Evolutionary conservation across 2,329 filamentous ascomycete genomes (phyloP), one percentile per base, ranked within the genome.

Genomic region (Chaetomium strumarium): DNA sequence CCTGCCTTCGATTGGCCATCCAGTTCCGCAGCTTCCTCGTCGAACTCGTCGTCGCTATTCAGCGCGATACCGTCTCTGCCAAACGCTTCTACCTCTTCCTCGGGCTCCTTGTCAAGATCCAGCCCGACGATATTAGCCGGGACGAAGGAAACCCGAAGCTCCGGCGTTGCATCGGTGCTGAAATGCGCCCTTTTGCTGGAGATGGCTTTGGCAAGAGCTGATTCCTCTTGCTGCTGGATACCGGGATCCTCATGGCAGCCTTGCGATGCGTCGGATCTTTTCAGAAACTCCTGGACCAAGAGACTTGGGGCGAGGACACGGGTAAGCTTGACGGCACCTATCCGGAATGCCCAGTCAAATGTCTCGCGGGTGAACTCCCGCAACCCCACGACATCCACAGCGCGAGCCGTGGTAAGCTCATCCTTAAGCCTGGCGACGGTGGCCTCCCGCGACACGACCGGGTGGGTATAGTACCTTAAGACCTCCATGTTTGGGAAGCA

Each of bases 381-480:
- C 34, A 99, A 69, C 0, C 80, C 82, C 4, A 72, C 62, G 12
- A 87, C 74, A 59, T 95, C 81, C 16, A 93, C 74, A 0, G 78
- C 72, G 40, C 73, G 72, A 51, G 84, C 78, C 81, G 85, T 90
- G 10, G 71, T 70, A 38, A 87, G 73, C 0, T 73, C 72, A 2
- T 66, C 66, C 52, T 70, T 74, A 17, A 91, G 62, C 39, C 71
- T 74, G 3, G 79, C 69, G 46, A 92, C 63, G 24, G 79, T 75
- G 9, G 79, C 68, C 6, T 74, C 60, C 0, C 76, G 75, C 1
- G 91, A 96, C 3, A 96, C 86, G 1, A 86, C 83, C 0, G 93
- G 93, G 63, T 91, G 84, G 0, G 88, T 92, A 62, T 99, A 99
- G 64, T 89, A 96, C 11, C 86, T 78, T 17, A 97, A 72, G 8